These are phyloP conservation scores for Cladophialophora carrionii DNA, from an alignment of 2,329 filamentous ascomycete species.

Conservation along the genomic window DNA sequence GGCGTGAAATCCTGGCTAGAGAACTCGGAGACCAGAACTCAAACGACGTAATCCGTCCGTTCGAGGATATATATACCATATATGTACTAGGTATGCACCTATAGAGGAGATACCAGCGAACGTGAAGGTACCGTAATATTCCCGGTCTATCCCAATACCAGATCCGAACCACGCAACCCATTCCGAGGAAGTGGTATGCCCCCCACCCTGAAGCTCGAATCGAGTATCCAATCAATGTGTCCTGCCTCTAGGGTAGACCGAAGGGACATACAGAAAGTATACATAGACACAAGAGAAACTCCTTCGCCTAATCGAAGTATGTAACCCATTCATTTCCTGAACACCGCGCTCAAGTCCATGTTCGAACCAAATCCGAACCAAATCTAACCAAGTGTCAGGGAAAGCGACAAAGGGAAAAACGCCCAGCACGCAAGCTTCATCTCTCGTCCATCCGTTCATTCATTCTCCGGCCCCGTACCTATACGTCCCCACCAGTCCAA, in stretches of 20 bases:
- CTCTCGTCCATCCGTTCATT: background rate
- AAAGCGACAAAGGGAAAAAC: background rate
- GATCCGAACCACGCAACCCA: too few relatives aligned
- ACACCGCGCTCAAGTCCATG: slow-evolving; percentile 5
- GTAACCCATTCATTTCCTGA: background rate
- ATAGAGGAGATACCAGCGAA: too few relatives aligned
- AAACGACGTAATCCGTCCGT: too few relatives aligned
- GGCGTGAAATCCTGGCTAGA: too few relatives aligned
- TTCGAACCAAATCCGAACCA: background rate
- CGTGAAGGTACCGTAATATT: too few relatives aligned
- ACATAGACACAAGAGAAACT: background rate
- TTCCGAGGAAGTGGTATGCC: too few relatives aligned
- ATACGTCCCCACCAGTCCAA: slow-evolving; percentile 57
- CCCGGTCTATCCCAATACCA: too few relatives aligned
- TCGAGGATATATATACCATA: too few relatives aligned
- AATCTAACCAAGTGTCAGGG: background rate
- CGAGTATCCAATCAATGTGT: too few relatives aligned
- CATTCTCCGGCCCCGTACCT: slow-evolving; percentile 48
- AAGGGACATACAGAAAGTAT: background rate
- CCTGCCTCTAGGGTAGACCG: background rate
- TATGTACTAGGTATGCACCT: too few relatives aligned
- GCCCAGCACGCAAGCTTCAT: background rate
- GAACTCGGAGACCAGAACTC: too few relatives aligned
- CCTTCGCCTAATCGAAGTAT: background rate
- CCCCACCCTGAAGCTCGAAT: too few relatives aligned